phyloP scores from a whole-genome alignment of 352 stramenopile genomes.

The Nothophytophthora sp. region DNA sequence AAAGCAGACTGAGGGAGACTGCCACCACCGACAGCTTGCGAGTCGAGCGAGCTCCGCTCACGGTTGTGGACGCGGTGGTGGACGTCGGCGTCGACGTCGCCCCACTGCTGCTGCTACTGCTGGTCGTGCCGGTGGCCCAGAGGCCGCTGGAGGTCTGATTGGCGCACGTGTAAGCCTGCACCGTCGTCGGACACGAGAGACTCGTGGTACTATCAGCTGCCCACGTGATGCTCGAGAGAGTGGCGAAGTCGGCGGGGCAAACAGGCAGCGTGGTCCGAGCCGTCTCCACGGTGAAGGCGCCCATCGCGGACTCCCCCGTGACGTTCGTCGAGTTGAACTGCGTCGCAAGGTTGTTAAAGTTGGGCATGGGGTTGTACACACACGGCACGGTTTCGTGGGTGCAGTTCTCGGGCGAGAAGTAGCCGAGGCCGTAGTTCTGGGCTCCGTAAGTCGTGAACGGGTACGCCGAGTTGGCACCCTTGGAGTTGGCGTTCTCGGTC shows the following conservation, averaged over 20 bases:
- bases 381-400: slow-evolving; percentile 58
- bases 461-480: slow-evolving; percentile 41
- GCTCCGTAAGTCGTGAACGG: slow-evolving; percentile 74
- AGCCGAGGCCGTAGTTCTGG: slow-evolving; percentile 89
- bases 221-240: slow-evolving; percentile 22
- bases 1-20: slow-evolving; percentile 8
- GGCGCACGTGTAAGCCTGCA: slow-evolving; percentile 35
- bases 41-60: slow-evolving; percentile 5
- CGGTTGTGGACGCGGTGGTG: slow-evolving; percentile 4
- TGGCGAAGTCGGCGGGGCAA: slow-evolving; percentile 17
- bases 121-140: slow-evolving; percentile 26
- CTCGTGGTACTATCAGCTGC: slow-evolving; percentile 18
- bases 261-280: slow-evolving; percentile 7
- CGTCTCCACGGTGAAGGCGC: slow-evolving; percentile 20
- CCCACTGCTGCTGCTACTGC: slow-evolving; percentile 2
- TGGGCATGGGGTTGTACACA: slow-evolving; percentile 76
- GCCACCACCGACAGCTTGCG: background rate
- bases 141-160: slow-evolving; percentile 39
- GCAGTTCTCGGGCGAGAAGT: slow-evolving; percentile 74
- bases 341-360: slow-evolving; percentile 64
- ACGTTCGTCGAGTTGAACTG: slow-evolving; percentile 51
- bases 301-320: slow-evolving; percentile 29
- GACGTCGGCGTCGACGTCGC: slow-evolving; percentile 1
- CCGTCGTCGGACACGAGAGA: slow-evolving; percentile 19
- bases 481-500: slow-evolving; percentile 73